Evolutionary conservation across 2,329 filamentous ascomycete genomes (phyloP).

Genomic region (Fusarium sp.): DNA sequence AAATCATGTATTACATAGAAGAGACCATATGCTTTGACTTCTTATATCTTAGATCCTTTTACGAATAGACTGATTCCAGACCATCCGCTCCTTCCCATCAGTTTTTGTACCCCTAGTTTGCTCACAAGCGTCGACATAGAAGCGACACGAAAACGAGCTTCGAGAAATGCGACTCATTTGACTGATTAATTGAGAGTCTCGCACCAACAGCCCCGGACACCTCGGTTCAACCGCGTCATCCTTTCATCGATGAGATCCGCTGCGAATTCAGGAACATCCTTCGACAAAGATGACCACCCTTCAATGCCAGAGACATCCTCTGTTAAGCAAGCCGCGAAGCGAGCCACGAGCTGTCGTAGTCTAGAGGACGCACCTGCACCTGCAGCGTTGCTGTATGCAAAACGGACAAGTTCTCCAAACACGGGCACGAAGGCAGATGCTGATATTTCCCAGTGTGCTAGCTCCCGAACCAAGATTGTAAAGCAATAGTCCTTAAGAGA

Average conservation of each 20-base stretch:
- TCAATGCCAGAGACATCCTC: slow-evolving; percentile 3
- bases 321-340: neutral
- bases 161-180: no score
- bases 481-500: neutral
- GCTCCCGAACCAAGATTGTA: neutral
- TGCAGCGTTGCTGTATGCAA: neutral
- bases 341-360: neutral
- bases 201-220: no score
- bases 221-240: neutral
- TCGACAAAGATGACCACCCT: slow-evolving; percentile 1
- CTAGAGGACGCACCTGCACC: no score
- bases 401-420: neutral
- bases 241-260: neutral
- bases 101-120: no score
- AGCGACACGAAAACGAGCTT: no score
- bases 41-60: no score
- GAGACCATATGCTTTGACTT: no score
- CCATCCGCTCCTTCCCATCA: no score
- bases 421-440: neutral
- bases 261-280: neutral
- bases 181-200: no score
- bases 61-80: no score
- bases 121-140: no score
- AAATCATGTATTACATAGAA: no score
- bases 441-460: neutral